Percentiles rank a stretch among this genome's conserved stretches.
Evolutionary conservation across 805 yeast species (phyloP).

Genomic region (Spathaspora passalidarum): DNA sequence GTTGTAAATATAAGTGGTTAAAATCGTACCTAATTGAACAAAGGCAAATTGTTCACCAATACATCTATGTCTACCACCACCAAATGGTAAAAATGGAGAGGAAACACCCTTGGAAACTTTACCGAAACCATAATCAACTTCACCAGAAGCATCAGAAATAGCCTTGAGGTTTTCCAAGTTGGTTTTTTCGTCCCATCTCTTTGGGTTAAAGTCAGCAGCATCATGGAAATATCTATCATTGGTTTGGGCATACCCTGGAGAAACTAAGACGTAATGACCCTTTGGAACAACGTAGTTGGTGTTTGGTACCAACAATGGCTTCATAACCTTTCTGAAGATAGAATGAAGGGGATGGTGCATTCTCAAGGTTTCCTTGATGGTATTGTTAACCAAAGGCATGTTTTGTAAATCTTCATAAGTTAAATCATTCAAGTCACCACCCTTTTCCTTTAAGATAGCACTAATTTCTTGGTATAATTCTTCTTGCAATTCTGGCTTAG

Average conservation of each 20-base stretch:
- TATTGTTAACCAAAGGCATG: constrained; percentile 77
- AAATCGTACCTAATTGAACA: constrained; percentile 83
- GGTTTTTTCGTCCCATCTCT: constrained; percentile 64
- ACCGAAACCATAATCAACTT: constrained; percentile 95
- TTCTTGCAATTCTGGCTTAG: constrained; percentile 80
- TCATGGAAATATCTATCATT: constrained; percentile 77
- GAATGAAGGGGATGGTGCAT: constrained; percentile 97
- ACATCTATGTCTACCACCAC: constrained; percentile 99
- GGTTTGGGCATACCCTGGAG: constrained; percentile 89
- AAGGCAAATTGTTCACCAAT: constrained; percentile 98
- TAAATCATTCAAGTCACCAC: constrained; percentile 49
- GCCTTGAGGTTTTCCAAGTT: constrained; percentile 18
- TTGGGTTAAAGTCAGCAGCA: constrained; percentile 71
- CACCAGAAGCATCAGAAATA: constrained; percentile 19
- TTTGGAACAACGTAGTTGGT: constrained; percentile 78
- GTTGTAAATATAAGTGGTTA: constrained; percentile 71
- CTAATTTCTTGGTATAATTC: constrained; percentile 74
- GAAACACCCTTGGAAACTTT: constrained; percentile 93
- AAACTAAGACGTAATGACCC: constrained; percentile 86
- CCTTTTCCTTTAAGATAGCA: constrained; percentile 53
- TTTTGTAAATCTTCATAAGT: constrained; percentile 80
- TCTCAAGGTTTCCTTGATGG: constrained; percentile 90
- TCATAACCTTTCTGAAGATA: constrained; percentile 85
- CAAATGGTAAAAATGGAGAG: constrained; percentile 95
- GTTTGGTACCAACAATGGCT: constrained; percentile 75